A percentile compares a stretch with the other conserved stretches of the same genome.
These are phyloP conservation scores for Stemphylium beticola DNA, from an alignment of 2,329 filamentous ascomycete genomes.

Conservation along the genomic window DNA sequence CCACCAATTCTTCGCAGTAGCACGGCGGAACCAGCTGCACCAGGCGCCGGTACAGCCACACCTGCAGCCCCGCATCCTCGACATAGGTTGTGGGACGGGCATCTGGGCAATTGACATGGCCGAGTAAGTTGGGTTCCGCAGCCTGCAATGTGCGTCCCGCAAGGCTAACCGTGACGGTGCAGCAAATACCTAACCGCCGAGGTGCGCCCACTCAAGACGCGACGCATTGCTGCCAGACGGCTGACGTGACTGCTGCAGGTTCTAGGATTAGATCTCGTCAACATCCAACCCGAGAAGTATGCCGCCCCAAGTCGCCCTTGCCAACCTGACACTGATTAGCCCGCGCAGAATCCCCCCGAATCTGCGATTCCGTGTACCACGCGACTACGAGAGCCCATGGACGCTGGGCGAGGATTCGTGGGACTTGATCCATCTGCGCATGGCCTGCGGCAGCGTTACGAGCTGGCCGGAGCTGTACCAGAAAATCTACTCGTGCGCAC, in stretches of 20 bases:
- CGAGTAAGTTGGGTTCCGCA: slow-evolving; percentile 61
- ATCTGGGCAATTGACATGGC: slow-evolving; percentile 92
- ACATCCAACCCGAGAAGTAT: slow-evolving; percentile 65
- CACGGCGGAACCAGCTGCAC: slow-evolving; percentile 60
- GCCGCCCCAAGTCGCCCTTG: slow-evolving; percentile 50
- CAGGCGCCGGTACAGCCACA: slow-evolving; percentile 45
- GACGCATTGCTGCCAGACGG: slow-evolving; percentile 24
- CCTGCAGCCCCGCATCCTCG: slow-evolving; percentile 60
- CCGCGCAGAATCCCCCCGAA: slow-evolving; percentile 71
- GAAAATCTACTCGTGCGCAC: slow-evolving; percentile 68
- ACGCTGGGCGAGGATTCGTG: slow-evolving; percentile 69
- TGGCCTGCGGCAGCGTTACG: slow-evolving; percentile 77
- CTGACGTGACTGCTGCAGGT: slow-evolving; percentile 52
- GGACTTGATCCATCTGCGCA: slow-evolving; percentile 83
- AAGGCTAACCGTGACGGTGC: slow-evolving; percentile 38
- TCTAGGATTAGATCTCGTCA: slow-evolving; percentile 65
- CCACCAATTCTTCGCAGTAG: slow-evolving; percentile 75
- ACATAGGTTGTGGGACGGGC: slow-evolving; percentile 83
- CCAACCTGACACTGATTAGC: slow-evolving; percentile 41
- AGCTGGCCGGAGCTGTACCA: slow-evolving; percentile 78
- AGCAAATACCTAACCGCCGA: slow-evolving; percentile 64
- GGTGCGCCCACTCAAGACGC: slow-evolving; percentile 37
- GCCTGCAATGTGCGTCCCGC: slow-evolving; percentile 13
- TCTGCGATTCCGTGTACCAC: slow-evolving; percentile 68
- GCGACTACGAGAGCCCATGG: slow-evolving; percentile 83